Evolutionary conservation across 129 eudicot species (phyloP), one percentile per base, ranked within the genome.

Genomic region (Tanacetum coccineum): DNA sequence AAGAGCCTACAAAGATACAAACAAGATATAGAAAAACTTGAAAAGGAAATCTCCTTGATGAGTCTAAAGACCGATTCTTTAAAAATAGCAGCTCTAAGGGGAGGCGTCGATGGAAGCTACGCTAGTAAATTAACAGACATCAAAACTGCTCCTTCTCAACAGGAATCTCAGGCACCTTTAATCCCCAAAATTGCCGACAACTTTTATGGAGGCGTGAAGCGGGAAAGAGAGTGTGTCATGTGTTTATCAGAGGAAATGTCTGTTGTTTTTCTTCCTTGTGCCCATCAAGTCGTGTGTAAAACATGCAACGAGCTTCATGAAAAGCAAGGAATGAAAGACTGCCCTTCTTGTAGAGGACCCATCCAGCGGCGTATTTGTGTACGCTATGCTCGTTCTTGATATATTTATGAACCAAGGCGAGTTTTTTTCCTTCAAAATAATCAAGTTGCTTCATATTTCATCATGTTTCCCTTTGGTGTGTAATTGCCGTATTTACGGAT

Each of bases 171-270:
- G 13, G 59, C 65, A 2, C 68, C 75, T 48, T 46, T 70, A 1
- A 36, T 67, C 59, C 75, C 90, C 3, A 78, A 74, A 67, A 73
- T 59, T 56, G 75, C 45, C 50, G 55, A 64, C 26, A 14, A 59
- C 18, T 59, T 55, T 36, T 52, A 44, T 72, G 76, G 86, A 63
- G 89, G 98, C 9, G 99, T 93, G 50, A 93, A 93, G 70, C 80
- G 99, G 25, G 99, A 93, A 49, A 62, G 99, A 20, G 99, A 94
- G 74, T 94, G 99, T 56, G 99, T 89, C 47, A 94, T 94, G 99
- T 94, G 99, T 75, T 76, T 94, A 30, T 82, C 99, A 0, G 97
- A 94, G 72, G 99, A 94, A 82, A 94, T 87, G 93, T 89, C 95
- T 0, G 93, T 94, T 13, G 95, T 94, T 68, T 94, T 94, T 74